Evolutionary conservation across 805 yeast genomes (phyloP).

Genomic region (Osmozyma mogii): DNA sequence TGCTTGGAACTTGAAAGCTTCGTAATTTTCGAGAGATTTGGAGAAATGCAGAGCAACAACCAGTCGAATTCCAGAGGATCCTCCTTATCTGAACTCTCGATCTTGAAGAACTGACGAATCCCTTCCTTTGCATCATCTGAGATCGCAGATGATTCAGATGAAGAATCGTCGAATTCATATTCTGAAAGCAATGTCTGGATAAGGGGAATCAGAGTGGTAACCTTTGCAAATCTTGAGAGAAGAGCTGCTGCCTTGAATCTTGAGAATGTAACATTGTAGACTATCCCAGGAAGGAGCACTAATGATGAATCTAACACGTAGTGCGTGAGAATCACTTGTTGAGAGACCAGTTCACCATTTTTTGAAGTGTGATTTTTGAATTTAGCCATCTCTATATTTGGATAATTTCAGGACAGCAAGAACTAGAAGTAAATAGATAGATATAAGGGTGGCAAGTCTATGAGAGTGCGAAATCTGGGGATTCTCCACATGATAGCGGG

Average conservation of each 20-base stretch:
- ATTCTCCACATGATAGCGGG: too few relatives aligned
- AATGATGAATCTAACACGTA: conserved; percentile 35
- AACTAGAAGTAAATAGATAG: too few relatives aligned
- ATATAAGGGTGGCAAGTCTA: too few relatives aligned
- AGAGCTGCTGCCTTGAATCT: conserved; percentile 40
- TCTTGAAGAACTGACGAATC: conserved; percentile 14
- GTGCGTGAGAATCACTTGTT: conserved; percentile 27
- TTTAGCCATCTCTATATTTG: conserved; percentile 2
- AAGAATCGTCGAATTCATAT: conserved; percentile 22
- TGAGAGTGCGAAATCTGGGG: too few relatives aligned
- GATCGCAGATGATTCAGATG: conserved; percentile 10
- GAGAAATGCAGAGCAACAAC: conserved; percentile 30
- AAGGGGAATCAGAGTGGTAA: conserved; percentile 18
- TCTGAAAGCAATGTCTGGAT: conserved; percentile 27
- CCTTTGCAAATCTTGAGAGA: conserved; percentile 32
- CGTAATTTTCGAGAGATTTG: conserved; percentile 26
- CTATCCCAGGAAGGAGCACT: conserved; percentile 55
- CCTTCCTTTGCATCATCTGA: conserved; percentile 28
- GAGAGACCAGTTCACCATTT: conserved; percentile 6
- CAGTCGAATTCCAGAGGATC: conserved; percentile 21
- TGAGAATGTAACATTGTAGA: conserved; percentile 49
- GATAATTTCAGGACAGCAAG: too few relatives aligned
- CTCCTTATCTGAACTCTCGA: conserved; percentile 4
- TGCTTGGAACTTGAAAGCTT: too few relatives aligned
- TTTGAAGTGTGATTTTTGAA: conserved; percentile 2